Evolutionary conservation across 2,329 filamentous ascomycete species (phyloP), one percentile per base, ranked within the genome.

Genomic region (Fusarium luffae): DNA sequence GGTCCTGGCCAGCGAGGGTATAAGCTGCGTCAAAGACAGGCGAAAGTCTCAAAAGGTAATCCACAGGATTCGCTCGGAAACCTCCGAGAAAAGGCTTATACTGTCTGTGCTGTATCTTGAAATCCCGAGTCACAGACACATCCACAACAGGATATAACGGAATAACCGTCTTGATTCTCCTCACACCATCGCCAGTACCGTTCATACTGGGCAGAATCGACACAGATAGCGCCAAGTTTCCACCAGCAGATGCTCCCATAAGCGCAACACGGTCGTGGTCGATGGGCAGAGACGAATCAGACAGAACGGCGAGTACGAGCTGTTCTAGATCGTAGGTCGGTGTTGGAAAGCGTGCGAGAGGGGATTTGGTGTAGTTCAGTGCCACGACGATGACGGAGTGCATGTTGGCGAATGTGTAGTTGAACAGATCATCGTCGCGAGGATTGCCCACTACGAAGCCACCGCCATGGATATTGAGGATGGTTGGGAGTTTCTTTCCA

Each of bases 21-120:
- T 69, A 69, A 10, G 66, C 66, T 5, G 51, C 57, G 3, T 69
- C 66, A 2, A 69, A 69, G 9, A 69, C n/a, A 0, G 66, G 54
- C 0, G 66, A 62, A 6, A 69, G 30, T 0, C 23, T 19, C 7
- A 61, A 8, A 5, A 69, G 50, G 9, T 37, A 69, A 7, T 69
- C 66, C 1, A 28, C 43, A 10, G 55, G 21, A 7, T 32, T 48
- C 1, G 47, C 66, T 0, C 66, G 66, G 5, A 69, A 69, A 0
- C 55, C 66, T 5, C 66, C 66, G 6, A 69, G 28, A 0, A 48
- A 54, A 19, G 66, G 43, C 1, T 69, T 69, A 8, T 56, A 69
- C 37, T 65, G 66, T 0, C 66, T 44, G 0, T 55, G 69, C 3
- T 62, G 55, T 7, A 18, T 30, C 30, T 69, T 69, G 34, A 62